A percentile compares a stretch with the other conserved stretches of the same genome.
phyloP scores from a whole-genome alignment of 2,329 filamentous ascomycete genomes.

The Ceratocystis cubensis region DNA sequence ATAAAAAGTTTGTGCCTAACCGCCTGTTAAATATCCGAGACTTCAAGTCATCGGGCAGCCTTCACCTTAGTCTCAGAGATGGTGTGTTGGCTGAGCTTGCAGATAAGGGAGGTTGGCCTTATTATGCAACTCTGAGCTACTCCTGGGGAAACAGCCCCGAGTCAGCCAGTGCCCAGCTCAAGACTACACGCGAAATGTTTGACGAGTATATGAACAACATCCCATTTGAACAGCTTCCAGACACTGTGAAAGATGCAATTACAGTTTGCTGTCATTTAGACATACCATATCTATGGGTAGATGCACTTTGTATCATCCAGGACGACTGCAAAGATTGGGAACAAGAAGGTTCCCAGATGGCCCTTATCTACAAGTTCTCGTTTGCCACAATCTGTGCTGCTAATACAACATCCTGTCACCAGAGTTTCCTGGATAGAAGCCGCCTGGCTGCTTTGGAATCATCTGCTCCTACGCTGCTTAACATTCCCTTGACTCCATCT shows the following conservation, averaged over 20 bases:
- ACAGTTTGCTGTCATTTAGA: neutral
- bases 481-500: neutral
- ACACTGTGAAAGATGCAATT: neutral
- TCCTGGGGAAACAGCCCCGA: constrained; percentile 1
- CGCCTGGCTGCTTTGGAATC: neutral
- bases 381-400: constrained; percentile 6
- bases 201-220: neutral
- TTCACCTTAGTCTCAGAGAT: too few species aligned
- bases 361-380: constrained; percentile 6
- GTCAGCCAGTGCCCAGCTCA: neutral
- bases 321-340: constrained; percentile 23
- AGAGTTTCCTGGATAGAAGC: neutral
- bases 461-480: neutral
- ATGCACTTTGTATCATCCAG: constrained; percentile 20
- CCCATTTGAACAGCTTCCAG: neutral
- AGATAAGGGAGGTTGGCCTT: too few species aligned
- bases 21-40: too few species aligned
- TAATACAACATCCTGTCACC: neutral
- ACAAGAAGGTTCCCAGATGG: constrained; percentile 16
- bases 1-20: too few species aligned
- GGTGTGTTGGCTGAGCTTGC: too few species aligned
- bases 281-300: constrained; percentile 24
- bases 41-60: too few species aligned
- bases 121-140: too few species aligned
- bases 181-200: neutral